A percentile compares a stretch with the other conserved stretches of the same genome.
Conservation (phyloP, 169 alveolate species). For the Plasmodium reichenowi region DNA sequence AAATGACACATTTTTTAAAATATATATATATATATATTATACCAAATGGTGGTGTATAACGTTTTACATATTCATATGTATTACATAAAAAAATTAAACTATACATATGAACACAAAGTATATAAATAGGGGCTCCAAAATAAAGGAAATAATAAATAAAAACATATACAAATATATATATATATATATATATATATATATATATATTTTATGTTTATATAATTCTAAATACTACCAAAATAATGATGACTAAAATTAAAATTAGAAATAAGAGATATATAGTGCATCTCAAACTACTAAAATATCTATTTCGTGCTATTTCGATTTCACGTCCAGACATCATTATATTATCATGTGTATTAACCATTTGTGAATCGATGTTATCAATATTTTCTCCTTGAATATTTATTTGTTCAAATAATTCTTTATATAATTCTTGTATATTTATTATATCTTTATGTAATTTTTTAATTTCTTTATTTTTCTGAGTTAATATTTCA, state of each 20-base stretch:
- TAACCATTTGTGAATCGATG: slow-evolving; percentile 66
- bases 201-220: slow-evolving; percentile 12
- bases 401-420: slow-evolving; percentile 64
- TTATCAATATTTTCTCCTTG: slow-evolving; percentile 73
- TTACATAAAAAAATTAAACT: background rate
- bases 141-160: no score
- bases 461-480: slow-evolving; percentile 73
- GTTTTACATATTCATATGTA: no score
- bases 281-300: slow-evolving; percentile 49
- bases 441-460: slow-evolving; percentile 71
- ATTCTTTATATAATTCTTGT: slow-evolving; percentile 66
- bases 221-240: slow-evolving; percentile 52
- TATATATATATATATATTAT: no score
- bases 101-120: background rate
- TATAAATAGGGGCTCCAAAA: no score
- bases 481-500: slow-evolving; percentile 71
- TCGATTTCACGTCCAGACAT: slow-evolving; percentile 66
- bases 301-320: slow-evolving; percentile 70
- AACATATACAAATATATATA: no score
- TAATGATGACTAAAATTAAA: slow-evolving; percentile 36
- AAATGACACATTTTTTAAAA: no score
- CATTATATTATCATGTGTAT: slow-evolving; percentile 64
- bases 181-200: no score
- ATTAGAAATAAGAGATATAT: slow-evolving; percentile 24
- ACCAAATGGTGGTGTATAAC: no score